Evolutionary conservation across 257 asterid genomes (phyloP).

Genomic region (Verbena officinalis): DNA sequence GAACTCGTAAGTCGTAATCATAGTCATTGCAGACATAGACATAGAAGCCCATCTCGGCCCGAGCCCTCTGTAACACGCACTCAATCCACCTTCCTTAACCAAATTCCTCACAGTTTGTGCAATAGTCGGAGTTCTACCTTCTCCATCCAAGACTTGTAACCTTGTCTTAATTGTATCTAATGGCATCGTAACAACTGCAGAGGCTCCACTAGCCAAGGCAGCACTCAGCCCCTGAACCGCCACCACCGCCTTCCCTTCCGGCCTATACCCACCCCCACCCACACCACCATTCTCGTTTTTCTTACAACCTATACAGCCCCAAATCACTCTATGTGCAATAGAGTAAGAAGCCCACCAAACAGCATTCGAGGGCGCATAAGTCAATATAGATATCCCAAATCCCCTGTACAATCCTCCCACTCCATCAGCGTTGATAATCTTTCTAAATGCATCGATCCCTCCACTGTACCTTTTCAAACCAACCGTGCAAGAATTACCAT

Average conservation of each 20-base stretch:
- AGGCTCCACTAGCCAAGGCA: constrained; percentile 89
- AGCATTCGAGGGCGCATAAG: constrained; percentile 98
- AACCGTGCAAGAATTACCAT: constrained; percentile 31
- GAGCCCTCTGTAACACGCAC: constrained; percentile 95
- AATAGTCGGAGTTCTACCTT: constrained; percentile 50
- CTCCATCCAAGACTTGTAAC: constrained; percentile 88
- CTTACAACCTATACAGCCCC: constrained; percentile 73
- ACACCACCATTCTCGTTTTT: constrained; percentile 50
- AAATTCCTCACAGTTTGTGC: constrained; percentile 67
- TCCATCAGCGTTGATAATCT: constrained; percentile 69
- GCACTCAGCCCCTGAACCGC: constrained; percentile 95
- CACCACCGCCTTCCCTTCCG: constrained; percentile 70
- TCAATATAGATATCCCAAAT: constrained; percentile 87
- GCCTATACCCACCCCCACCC: constrained; percentile 50
- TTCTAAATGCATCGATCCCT: constrained; percentile 87
- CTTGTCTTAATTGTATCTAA: constrained; percentile 92
- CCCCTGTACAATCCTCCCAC: constrained; percentile 87
- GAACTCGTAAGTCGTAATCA: constrained; percentile 98
- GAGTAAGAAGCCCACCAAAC: constrained; percentile 99
- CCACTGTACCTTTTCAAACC: constrained; percentile 71
- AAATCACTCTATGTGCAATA: constrained; percentile 61
- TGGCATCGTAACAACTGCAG: constrained; percentile 94
- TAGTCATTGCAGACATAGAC: constrained; percentile 94
- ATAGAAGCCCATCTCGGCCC: constrained; percentile 98
- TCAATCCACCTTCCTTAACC: constrained; percentile 86